Evolutionary conservation across 139 green algal genomes (phyloP).

Genomic region (Volvox reticuliferus): DNA sequence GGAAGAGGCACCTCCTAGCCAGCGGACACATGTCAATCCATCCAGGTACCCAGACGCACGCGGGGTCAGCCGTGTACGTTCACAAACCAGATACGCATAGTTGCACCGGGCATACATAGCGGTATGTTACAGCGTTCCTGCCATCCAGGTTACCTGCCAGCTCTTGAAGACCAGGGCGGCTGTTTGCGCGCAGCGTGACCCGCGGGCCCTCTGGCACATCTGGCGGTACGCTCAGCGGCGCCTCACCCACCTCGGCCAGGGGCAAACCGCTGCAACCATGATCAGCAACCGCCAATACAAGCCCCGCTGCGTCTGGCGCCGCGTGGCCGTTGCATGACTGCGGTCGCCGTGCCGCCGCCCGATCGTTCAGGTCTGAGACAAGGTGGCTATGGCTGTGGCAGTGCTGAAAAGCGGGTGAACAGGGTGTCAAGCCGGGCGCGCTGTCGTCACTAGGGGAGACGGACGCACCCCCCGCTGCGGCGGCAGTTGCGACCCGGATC

Average conservation of each 20-base stretch:
- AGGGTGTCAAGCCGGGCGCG: not conserved
- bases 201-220: conserved; percentile 31
- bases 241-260: not conserved
- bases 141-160: conserved; percentile 1
- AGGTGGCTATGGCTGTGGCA: conserved; percentile 38
- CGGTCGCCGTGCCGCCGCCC: not conserved
- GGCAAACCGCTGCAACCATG: not conserved
- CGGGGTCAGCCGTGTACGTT: too few species aligned
- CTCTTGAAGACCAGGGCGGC: conserved; percentile 32
- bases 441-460: not conserved
- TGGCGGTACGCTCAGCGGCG: not conserved
- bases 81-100: too few species aligned
- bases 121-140: too few species aligned
- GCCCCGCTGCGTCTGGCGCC: not conserved
- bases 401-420: conserved; percentile 46
- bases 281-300: not conserved
- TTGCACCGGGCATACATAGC: too few species aligned
- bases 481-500: not conserved
- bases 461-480: not conserved
- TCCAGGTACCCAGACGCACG: too few species aligned
- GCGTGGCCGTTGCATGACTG: not conserved
- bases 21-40: too few species aligned
- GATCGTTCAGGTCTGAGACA: conserved; percentile 18
- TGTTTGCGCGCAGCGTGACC: conserved; percentile 6
- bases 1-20: too few species aligned